These are phyloP conservation scores for Puccinellia tenuiflora DNA, from an alignment of 176 grass and related monocot genomes.

Conservation along the genomic window DNA sequence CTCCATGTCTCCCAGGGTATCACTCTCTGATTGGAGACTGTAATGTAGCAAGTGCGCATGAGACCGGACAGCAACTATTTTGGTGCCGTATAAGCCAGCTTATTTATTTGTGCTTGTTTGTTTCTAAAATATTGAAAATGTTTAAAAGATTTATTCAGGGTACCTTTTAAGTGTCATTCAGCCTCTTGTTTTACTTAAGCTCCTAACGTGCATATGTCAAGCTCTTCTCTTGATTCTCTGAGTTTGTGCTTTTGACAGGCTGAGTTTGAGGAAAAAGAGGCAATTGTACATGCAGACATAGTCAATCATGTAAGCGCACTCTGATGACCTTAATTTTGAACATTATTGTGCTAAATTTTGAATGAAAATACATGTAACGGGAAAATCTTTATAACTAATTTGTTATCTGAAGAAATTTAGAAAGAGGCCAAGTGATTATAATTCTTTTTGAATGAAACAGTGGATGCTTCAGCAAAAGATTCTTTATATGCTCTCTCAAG, in stretches of 20 bases:
- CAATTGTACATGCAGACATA: slow-evolving; percentile 55
- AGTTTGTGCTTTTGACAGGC: slow-evolving; percentile 45
- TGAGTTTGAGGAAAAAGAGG: slow-evolving; percentile 60
- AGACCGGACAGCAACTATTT: neutral
- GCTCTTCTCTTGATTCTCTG: slow-evolving; percentile 3
- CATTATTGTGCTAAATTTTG: slow-evolving; percentile 5
- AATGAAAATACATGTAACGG: slow-evolving; percentile 12
- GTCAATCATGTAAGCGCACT: slow-evolving; percentile 72
- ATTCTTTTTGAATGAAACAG: neutral
- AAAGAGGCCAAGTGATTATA: neutral
- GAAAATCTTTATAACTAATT: slow-evolving; percentile 3
- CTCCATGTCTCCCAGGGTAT: neutral
- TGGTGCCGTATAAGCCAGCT: neutral
- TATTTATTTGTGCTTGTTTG: slow-evolving; percentile 14
- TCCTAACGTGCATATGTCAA: neutral
- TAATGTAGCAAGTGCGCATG: neutral
- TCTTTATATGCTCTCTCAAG: neutral
- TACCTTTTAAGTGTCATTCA: neutral
- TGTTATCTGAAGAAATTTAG: slow-evolving; percentile 4
- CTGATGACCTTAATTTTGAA: neutral
- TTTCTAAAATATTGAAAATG: slow-evolving; percentile 9
- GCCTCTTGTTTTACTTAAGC: neutral
- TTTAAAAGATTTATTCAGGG: neutral
- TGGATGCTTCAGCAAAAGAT: slow-evolving; percentile 11
- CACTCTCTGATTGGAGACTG: neutral